A percentile compares a stretch with the other conserved stretches of the same genome.
Evolutionary conservation across 2,329 filamentous ascomycete species (phyloP).

Genomic region (Aureobasidium leucospermi): DNA sequence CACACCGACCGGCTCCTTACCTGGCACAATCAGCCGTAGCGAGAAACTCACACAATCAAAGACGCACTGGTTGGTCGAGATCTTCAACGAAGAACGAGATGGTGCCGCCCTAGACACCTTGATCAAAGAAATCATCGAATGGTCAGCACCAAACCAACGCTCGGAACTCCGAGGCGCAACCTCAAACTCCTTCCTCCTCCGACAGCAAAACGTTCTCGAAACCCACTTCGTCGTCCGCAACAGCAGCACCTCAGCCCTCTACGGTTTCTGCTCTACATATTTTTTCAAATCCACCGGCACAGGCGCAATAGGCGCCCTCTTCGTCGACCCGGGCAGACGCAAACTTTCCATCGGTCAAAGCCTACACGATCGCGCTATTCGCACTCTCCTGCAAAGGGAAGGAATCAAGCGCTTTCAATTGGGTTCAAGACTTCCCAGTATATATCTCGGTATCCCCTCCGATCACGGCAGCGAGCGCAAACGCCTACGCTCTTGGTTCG

Average conservation of each 20-base stretch:
- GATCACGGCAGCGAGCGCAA: constrained; percentile 54
- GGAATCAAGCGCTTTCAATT: constrained; percentile 75
- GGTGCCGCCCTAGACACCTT: constrained; percentile 65
- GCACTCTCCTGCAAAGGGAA: constrained; percentile 62
- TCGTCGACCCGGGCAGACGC: constrained; percentile 79
- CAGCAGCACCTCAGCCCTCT: constrained; percentile 82
- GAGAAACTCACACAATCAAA: constrained; percentile 82
- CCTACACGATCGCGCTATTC: constrained; percentile 76
- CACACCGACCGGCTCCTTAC: constrained; percentile 47
- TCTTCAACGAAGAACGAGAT: constrained; percentile 75
- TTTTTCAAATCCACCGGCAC: constrained; percentile 61
- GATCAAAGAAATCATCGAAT: constrained; percentile 60
- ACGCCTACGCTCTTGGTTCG: constrained; percentile 69
- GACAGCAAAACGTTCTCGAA: constrained; percentile 64
- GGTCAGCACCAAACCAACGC: constrained; percentile 57
- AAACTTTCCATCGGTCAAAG: constrained; percentile 78
- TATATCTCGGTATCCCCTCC: constrained; percentile 79
- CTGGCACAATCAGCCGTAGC: constrained; percentile 74
- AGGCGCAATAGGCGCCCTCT: constrained; percentile 75
- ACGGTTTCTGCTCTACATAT: constrained; percentile 89
- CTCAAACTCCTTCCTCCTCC: constrained; percentile 69
- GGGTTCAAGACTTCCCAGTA: constrained; percentile 71
- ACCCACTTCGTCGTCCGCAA: constrained; percentile 89
- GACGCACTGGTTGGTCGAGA: constrained; percentile 91
- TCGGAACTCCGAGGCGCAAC: constrained; percentile 63